These are phyloP conservation scores for Flaveria floridana DNA, from an alignment of 140 eudicot genomes.

Conservation along the genomic window DNA sequence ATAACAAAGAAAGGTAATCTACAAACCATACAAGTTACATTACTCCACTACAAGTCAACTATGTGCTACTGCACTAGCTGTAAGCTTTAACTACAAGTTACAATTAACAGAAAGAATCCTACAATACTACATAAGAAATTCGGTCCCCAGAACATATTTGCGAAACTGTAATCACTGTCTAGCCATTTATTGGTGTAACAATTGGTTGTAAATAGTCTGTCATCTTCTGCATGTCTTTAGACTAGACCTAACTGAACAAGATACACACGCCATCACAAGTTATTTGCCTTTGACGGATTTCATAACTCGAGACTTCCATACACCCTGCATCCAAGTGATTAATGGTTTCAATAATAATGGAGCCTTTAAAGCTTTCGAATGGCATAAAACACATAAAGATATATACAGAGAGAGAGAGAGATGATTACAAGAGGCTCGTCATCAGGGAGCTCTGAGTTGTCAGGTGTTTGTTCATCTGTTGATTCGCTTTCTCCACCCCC, in stretches of 20 bases:
- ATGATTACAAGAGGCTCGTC: constrained; percentile 68
- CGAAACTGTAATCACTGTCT: constrained; percentile 22
- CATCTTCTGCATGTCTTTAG: constrained; percentile 27
- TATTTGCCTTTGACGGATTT: constrained; percentile 46
- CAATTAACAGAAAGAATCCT: constrained; percentile 32
- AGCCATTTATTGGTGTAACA: constrained; percentile 37
- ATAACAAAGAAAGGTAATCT: constrained; percentile 22
- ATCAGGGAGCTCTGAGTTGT: constrained; percentile 45
- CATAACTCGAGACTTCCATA: constrained; percentile 58
- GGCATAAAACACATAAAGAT: background rate
- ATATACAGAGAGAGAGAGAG: background rate
- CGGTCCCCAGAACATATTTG: constrained; percentile 17
- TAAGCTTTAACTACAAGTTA: constrained; percentile 24
- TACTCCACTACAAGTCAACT: constrained; percentile 31
- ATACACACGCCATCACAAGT: constrained; percentile 11
- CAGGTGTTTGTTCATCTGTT: constrained; percentile 31
- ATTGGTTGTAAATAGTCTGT: constrained; percentile 27
- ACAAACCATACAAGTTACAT: constrained; percentile 26
- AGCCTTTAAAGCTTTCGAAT: background rate
- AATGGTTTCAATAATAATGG: background rate
- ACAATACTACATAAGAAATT: constrained; percentile 37
- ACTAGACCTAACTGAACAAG: constrained; percentile 25
- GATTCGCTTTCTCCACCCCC: constrained; percentile 26
- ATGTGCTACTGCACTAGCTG: constrained; percentile 24
- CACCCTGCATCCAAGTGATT: constrained; percentile 41